Percentiles rank a stretch among this genome's conserved stretches.
These are phyloP conservation scores for Paramyrothecium sp. DNA, from an alignment of 2,329 filamentous ascomycete species.

Conservation along the genomic window DNA sequence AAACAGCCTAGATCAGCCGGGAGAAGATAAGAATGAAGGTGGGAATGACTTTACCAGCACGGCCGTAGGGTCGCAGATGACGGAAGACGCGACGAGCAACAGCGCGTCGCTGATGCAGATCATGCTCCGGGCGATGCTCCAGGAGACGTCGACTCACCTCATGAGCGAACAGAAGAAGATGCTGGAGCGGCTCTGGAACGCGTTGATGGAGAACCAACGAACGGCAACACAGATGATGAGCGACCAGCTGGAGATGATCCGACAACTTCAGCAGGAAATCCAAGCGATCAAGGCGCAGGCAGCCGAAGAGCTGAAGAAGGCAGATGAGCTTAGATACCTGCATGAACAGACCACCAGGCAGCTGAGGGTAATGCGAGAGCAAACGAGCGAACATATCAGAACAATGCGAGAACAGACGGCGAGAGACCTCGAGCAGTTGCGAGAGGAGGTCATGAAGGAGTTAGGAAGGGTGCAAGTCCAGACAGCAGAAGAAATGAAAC, in stretches of 20 bases:
- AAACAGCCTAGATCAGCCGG: too few species aligned
- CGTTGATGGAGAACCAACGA: conserved; percentile 2
- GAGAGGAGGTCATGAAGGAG: too few species aligned
- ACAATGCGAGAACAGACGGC: conserved; percentile 5
- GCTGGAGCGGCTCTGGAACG: conserved; percentile 4
- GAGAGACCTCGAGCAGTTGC: too few species aligned
- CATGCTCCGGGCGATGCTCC: background rate
- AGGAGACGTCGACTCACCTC: conserved; percentile 5
- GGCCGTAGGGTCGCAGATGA: background rate
- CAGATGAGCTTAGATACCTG: conserved; percentile 2
- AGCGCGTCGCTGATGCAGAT: conserved; percentile 3
- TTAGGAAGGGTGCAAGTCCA: too few species aligned
- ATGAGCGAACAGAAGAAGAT: conserved; percentile 7
- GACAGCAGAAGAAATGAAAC: too few species aligned
- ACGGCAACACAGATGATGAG: background rate
- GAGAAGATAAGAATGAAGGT: background rate
- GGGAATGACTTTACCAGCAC: background rate
- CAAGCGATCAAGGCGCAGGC: background rate
- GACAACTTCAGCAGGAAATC: conserved; percentile 8
- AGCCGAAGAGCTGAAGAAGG: too few species aligned
- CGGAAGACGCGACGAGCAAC: background rate
- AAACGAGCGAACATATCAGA: conserved; percentile 1
- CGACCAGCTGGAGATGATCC: conserved; percentile 3
- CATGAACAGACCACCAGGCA: conserved; percentile 1
- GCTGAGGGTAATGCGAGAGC: conserved; percentile 4